phyloP scores from a whole-genome alignment of 2,329 filamentous ascomycete species.

The Ramularia endophylla region DNA sequence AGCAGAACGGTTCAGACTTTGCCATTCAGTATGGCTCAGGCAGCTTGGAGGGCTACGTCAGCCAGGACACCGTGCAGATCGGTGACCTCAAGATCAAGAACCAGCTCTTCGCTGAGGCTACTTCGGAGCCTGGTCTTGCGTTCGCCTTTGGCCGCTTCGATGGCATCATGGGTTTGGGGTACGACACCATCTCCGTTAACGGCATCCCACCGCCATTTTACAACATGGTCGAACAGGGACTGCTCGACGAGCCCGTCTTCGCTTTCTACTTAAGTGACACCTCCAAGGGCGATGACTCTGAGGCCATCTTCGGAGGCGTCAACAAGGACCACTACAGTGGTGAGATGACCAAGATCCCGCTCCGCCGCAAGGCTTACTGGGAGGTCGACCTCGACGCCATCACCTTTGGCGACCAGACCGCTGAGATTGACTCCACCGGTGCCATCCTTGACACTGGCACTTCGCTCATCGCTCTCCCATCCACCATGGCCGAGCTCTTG shows the following conservation, averaged over 20 bases:
- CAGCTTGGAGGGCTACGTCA: constrained; percentile 88
- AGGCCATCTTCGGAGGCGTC: constrained; percentile 83
- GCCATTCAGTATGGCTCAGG: constrained; percentile 95
- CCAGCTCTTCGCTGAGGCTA: constrained; percentile 95
- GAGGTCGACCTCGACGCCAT: constrained; percentile 95
- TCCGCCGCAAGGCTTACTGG: constrained; percentile 99
- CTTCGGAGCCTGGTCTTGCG: constrained; percentile 87
- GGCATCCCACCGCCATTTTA: constrained; percentile 92
- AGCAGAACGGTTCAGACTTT: constrained; percentile 88
- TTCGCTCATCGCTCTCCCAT: constrained; percentile 92
- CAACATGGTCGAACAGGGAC: constrained; percentile 83
- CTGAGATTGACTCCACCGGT: constrained; percentile 89
- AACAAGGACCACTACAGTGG: constrained; percentile 77
- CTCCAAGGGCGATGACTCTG: constrained; percentile 68
- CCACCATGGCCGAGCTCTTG: constrained; percentile 84
- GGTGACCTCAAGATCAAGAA: constrained; percentile 83
- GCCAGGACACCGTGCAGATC: constrained; percentile 77
- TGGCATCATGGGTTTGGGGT: constrained; percentile 91
- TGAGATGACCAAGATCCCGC: constrained; percentile 85
- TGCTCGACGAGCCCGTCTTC: constrained; percentile 89
- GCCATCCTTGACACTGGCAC: constrained; percentile 98
- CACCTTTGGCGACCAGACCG: constrained; percentile 76
- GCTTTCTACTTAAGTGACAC: constrained; percentile 88
- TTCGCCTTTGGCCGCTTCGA: constrained; percentile 98
- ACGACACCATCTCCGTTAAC: constrained; percentile 96